phyloP scores from a whole-genome alignment of 768 basidiomycete species.

The Mycena crocata region DNA sequence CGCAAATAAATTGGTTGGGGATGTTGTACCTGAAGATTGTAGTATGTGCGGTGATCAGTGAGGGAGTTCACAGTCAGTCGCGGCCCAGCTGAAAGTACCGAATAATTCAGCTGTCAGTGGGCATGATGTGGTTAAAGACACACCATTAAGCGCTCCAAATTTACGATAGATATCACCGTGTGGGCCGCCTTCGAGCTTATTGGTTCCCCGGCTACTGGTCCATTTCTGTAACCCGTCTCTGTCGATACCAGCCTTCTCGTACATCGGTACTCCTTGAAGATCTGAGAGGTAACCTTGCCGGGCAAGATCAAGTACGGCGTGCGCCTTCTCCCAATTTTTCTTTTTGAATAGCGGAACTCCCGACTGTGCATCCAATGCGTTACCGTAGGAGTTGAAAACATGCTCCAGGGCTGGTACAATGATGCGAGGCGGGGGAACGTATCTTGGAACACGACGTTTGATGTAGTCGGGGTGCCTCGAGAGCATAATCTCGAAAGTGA shows the following conservation, averaged over 20 bases:
- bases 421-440: constrained; percentile 35
- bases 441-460: constrained; percentile 25
- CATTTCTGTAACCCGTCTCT: constrained; percentile 33
- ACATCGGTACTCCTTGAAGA: constrained; percentile 21
- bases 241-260: constrained; percentile 31
- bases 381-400: constrained; percentile 34
- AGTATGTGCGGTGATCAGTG: constrained; percentile 39
- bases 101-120: not conserved
- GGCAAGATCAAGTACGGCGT: constrained; percentile 36
- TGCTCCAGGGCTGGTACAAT: constrained; percentile 33
- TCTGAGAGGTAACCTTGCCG: constrained; percentile 36
- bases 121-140: not conserved
- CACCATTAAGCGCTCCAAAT: constrained; percentile 7
- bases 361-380: constrained; percentile 36
- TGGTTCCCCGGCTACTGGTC: constrained; percentile 26
- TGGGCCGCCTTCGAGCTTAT: constrained; percentile 41
- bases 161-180: constrained; percentile 36
- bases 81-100: constrained; percentile 25
- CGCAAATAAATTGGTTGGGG: too few relatives aligned
- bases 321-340: constrained; percentile 25
- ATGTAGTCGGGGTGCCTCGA: constrained; percentile 27
- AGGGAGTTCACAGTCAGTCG: constrained; percentile 37
- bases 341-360: constrained; percentile 29
- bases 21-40: constrained; percentile 33
- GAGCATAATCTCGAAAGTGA: constrained; percentile 11